phyloP scores from a whole-genome alignment of 2,329 filamentous ascomycete genomes.

The Diaporthe humulicola region DNA sequence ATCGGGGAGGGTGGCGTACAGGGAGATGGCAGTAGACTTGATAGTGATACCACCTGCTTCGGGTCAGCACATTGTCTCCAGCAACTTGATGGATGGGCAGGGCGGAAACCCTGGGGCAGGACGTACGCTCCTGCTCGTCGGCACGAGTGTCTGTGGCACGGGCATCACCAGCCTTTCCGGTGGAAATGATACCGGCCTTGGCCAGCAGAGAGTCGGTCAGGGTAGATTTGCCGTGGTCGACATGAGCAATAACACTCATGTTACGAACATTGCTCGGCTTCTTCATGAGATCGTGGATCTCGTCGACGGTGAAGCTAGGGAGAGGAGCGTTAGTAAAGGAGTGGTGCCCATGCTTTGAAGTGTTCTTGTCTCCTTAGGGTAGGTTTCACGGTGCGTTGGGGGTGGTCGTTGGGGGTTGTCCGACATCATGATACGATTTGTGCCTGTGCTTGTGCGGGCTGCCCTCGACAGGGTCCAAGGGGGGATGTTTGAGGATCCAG shows the following conservation, averaged over 20 bases:
- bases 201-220: conserved; percentile 99
- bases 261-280: conserved; percentile 85
- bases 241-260: conserved; percentile 92
- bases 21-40: conserved; percentile 99
- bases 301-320: conserved; percentile 96
- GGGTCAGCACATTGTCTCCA: conserved; percentile 22
- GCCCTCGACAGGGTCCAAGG: background rate
- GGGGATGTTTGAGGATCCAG: too few species aligned
- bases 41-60: conserved; percentile 87
- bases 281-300: conserved; percentile 84
- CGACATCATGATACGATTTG: conserved; percentile 16
- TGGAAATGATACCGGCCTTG: conserved; percentile 99
- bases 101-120: background rate
- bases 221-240: conserved; percentile 99
- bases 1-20: conserved; percentile 87
- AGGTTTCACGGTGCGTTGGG: background rate
- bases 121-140: conserved; percentile 91
- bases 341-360: conserved; percentile 43
- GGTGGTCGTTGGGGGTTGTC: too few species aligned
- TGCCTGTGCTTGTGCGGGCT: background rate
- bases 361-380: conserved; percentile 41
- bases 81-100: too few species aligned
- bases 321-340: conserved; percentile 61
- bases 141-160: conserved; percentile 97
- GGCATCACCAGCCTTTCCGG: conserved; percentile 94